Conservation (phyloP, 2,329 filamentous ascomycete genomes). For the Beauveria asiatica region DNA sequence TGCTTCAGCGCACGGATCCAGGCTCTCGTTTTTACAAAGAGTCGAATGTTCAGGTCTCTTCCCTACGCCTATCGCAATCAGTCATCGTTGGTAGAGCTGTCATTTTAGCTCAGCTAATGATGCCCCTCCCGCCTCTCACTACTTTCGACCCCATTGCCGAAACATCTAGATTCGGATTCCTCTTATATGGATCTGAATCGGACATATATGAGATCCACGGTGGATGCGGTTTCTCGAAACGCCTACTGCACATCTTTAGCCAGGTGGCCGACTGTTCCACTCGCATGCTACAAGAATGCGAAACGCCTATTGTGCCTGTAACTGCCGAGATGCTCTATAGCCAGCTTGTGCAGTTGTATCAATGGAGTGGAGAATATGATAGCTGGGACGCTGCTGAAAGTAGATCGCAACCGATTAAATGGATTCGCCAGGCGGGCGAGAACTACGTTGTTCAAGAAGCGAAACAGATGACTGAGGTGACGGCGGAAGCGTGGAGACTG, state of each 20-base stretch:
- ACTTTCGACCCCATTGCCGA: slow-evolving; percentile 22
- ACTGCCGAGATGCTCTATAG: slow-evolving; percentile 21
- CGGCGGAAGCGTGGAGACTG: slow-evolving; percentile 33
- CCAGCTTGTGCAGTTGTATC: slow-evolving; percentile 25
- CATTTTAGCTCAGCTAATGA: slow-evolving; percentile 33
- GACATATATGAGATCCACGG: slow-evolving; percentile 32
- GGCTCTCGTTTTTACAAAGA: slow-evolving; percentile 28
- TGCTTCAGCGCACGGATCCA: slow-evolving; percentile 27
- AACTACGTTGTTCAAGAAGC: slow-evolving; percentile 20
- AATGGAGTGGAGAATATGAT: slow-evolving; percentile 27
- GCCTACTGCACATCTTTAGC: slow-evolving; percentile 28
- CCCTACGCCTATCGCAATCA: slow-evolving; percentile 28
- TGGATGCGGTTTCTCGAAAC: slow-evolving; percentile 33
- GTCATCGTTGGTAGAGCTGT: slow-evolving; percentile 31
- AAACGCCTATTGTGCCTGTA: slow-evolving; percentile 24
- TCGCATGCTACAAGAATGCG: slow-evolving; percentile 24
- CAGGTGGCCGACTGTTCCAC: slow-evolving; percentile 30
- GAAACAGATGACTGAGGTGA: slow-evolving; percentile 30
- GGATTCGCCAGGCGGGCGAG: slow-evolving; percentile 20
- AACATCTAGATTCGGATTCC: slow-evolving; percentile 28
- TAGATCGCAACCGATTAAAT: slow-evolving; percentile 18
- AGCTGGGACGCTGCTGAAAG: slow-evolving; percentile 16
- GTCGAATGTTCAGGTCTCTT: slow-evolving; percentile 25
- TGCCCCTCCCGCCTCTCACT: slow-evolving; percentile 20
- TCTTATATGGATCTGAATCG: slow-evolving; percentile 27